These are phyloP conservation scores for Exophiala mesophila DNA, from an alignment of 2,329 filamentous ascomycete species.

Conservation along the genomic window DNA sequence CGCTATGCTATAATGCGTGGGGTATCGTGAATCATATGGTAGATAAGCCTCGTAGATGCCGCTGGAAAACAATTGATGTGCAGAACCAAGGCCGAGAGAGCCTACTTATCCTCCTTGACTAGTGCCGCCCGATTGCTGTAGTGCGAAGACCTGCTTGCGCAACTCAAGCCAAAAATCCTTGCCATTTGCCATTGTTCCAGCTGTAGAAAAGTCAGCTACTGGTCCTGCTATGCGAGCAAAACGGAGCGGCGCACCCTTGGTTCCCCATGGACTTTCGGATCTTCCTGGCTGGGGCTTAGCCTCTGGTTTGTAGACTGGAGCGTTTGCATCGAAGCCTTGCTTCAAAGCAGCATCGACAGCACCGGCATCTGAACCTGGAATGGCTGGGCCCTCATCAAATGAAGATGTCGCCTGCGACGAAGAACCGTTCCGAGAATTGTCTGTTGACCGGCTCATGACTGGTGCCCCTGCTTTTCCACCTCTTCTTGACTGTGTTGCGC, in stretches of 20 bases:
- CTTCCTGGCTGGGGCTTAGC: conserved; percentile 12
- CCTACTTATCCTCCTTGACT: conserved; percentile 26
- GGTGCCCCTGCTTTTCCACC: conserved; percentile 13
- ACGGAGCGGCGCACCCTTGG: conserved; percentile 36
- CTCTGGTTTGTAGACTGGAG: conserved; percentile 35
- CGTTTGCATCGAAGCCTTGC: conserved; percentile 37
- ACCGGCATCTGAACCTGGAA: conserved; percentile 40
- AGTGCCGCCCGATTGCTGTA: conserved; percentile 32
- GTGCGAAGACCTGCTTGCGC: conserved; percentile 41
- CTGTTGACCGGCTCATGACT: conserved; percentile 12
- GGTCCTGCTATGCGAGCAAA: too few relatives aligned
- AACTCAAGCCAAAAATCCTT: conserved; percentile 49
- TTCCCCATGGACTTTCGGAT: conserved; percentile 37
- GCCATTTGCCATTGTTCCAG: conserved; percentile 45
- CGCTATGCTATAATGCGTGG: too few relatives aligned
- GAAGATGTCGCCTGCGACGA: conserved; percentile 6
- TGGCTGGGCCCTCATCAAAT: conserved; percentile 38
- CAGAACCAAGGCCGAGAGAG: too few relatives aligned
- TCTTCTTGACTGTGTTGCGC: conserved; percentile 16
- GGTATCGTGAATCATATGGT: too few relatives aligned
- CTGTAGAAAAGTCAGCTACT: too few relatives aligned
- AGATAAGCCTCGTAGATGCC: too few relatives aligned
- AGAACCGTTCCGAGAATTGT: conserved; percentile 16
- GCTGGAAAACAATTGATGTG: conserved; percentile 16
- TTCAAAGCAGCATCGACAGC: conserved; percentile 40